Conservation (phyloP, 2,329 filamentous ascomycete species). For the Saccharata proteae region DNA sequence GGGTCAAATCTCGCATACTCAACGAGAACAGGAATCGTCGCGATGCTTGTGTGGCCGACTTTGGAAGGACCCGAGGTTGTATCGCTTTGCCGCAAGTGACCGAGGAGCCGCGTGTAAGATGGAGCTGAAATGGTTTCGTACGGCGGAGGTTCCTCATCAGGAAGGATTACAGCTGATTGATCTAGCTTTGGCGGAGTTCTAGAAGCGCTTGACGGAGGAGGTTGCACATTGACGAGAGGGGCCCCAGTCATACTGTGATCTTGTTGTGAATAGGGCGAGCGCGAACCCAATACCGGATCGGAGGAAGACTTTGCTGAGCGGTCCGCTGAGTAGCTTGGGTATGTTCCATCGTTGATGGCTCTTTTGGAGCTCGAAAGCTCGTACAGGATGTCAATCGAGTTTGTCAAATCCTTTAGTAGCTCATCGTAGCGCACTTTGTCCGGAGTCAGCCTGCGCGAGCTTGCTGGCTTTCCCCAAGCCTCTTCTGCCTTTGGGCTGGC, state of each 20-base stretch:
- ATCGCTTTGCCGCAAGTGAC: constrained; percentile 23
- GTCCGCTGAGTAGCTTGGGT: too few relatives aligned
- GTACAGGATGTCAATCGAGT: constrained; percentile 68
- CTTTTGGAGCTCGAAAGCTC: constrained; percentile 58
- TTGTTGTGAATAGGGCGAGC: too few relatives aligned
- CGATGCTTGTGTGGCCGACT: constrained; percentile 22
- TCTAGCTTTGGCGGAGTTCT: constrained; percentile 27
- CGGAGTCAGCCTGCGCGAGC: constrained; percentile 34
- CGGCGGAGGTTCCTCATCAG: constrained; percentile 35
- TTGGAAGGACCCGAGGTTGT: constrained; percentile 23
- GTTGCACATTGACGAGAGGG: constrained; percentile 2
- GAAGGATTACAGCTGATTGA: constrained; percentile 28
- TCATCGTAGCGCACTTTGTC: constrained; percentile 65
- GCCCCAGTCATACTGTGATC: too few relatives aligned
- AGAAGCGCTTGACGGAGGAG: constrained; percentile 2
- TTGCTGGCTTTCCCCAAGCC: constrained; percentile 23
- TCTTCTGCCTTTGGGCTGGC: constrained; percentile 24
- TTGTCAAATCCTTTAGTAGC: constrained; percentile 60
- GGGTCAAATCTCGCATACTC: constrained; percentile 51
- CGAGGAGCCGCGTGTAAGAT: constrained; percentile 32
- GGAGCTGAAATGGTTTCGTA: constrained; percentile 35
- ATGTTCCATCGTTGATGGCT: constrained; percentile 19
- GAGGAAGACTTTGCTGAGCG: too few relatives aligned
- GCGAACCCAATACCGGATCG: too few relatives aligned
- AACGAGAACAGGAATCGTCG: constrained; percentile 48